phyloP scores from a whole-genome alignment of 2,329 filamentous ascomycete genomes.

The Aspergillus jensenii region DNA sequence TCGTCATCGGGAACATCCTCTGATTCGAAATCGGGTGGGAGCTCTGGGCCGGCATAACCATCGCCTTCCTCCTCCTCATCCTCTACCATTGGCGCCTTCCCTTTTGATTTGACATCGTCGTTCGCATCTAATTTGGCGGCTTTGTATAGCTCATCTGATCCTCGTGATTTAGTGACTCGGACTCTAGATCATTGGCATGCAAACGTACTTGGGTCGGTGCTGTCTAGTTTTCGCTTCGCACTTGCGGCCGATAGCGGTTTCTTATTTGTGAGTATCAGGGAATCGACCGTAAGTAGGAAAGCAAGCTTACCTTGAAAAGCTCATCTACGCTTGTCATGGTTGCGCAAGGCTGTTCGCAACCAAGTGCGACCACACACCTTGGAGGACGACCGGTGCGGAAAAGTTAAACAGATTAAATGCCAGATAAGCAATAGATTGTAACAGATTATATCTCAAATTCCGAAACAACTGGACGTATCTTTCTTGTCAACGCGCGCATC shows the following conservation, averaged over 20 bases:
- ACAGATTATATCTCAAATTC: not conserved
- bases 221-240: conserved; percentile 61
- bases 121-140: conserved; percentile 55
- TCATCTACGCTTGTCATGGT: conserved; percentile 62
- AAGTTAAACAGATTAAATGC: too few species aligned
- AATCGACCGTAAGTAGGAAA: not conserved
- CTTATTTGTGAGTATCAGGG: conserved; percentile 32
- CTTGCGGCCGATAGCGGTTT: conserved; percentile 49
- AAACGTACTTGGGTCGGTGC: conserved; percentile 49
- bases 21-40: conserved; percentile 57
- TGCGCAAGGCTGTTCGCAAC: conserved; percentile 16
- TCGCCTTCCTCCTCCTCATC: conserved; percentile 50
- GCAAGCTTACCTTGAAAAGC: conserved; percentile 53
- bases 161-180: conserved; percentile 18
- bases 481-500: not conserved
- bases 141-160: conserved; percentile 57
- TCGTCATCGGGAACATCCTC: conserved; percentile 72
- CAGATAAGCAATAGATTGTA: not conserved
- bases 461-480: not conserved
- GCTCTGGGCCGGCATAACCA: conserved; percentile 52
- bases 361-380: not conserved
- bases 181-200: not conserved
- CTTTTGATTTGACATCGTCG: conserved; percentile 51
- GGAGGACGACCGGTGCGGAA: not conserved
- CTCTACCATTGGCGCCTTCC: conserved; percentile 46